phyloP scores from a whole-genome alignment of 2,329 filamentous ascomycete species.

The Penicillium sp. region DNA sequence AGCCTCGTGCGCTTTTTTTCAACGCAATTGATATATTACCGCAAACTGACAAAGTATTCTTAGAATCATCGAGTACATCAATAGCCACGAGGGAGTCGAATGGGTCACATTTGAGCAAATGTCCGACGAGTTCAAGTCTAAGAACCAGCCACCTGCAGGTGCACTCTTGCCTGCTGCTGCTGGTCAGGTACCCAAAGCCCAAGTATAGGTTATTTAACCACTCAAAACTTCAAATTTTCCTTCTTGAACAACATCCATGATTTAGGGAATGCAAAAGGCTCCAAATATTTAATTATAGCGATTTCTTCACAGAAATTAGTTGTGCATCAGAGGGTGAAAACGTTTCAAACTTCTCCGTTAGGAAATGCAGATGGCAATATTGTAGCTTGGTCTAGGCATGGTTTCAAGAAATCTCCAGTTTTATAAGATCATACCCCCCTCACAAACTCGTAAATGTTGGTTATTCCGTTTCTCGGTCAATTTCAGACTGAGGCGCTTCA shows the following conservation, averaged over 20 bases:
- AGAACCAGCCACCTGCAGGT: constrained; percentile 26
- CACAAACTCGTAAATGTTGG: too few relatives aligned
- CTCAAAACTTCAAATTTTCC: not conserved
- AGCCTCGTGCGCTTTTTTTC: constrained; percentile 13
- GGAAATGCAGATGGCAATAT: too few relatives aligned
- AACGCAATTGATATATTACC: not conserved
- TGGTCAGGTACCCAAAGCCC: not conserved
- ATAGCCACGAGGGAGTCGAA: constrained; percentile 56
- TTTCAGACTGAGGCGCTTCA: not conserved
- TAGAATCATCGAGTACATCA: constrained; percentile 68
- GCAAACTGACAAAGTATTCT: constrained; percentile 4
- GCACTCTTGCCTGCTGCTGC: constrained; percentile 29
- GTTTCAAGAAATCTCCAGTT: not conserved
- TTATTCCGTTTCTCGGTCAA: too few relatives aligned
- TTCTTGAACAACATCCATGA: too few relatives aligned
- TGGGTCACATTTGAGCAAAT: constrained; percentile 66
- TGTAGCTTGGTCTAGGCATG: not conserved
- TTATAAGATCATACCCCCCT: too few relatives aligned
- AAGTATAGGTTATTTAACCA: not conserved
- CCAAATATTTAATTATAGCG: too few relatives aligned
- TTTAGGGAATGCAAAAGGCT: too few relatives aligned
- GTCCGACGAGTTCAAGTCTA: constrained; percentile 68
- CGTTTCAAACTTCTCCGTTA: too few relatives aligned
- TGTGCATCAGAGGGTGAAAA: too few relatives aligned
- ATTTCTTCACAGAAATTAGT: too few relatives aligned